phyloP scores from a whole-genome alignment of 1,284 basidiomycete species.

The Ustanciosporium gigantosporum region DNA sequence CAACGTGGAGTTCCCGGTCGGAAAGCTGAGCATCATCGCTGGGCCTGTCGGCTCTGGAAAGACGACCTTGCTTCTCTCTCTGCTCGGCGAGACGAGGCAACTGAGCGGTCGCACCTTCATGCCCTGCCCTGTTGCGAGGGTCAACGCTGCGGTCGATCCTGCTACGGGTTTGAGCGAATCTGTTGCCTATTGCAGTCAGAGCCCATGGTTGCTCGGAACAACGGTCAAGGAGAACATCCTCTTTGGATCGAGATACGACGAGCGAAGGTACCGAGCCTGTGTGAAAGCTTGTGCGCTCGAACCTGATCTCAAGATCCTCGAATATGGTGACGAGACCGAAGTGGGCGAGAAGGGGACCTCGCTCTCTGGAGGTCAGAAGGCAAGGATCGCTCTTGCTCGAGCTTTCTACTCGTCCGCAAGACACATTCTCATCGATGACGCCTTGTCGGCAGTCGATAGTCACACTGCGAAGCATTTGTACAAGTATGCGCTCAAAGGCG shows the following conservation, averaged over 20 bases:
- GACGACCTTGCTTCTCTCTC: conserved; percentile 65
- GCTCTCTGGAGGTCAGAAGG: conserved; percentile 89
- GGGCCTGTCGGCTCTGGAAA: conserved; percentile 68
- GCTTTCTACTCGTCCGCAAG: conserved; percentile 91
- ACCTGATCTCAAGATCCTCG: conserved; percentile 83
- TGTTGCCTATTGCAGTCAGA: conserved; percentile 91
- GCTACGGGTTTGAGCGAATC: conserved; percentile 71
- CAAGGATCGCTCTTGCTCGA: conserved; percentile 72
- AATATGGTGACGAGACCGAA: conserved; percentile 90
- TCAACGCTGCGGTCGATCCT: conserved; percentile 58
- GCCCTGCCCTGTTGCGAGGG: conserved; percentile 64
- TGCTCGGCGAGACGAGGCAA: conserved; percentile 67
- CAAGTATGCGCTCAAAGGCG: conserved; percentile 71
- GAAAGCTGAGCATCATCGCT: conserved; percentile 69
- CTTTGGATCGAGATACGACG: conserved; percentile 80
- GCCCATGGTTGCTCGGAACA: conserved; percentile 87
- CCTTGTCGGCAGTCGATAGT: conserved; percentile 85
- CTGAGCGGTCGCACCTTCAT: conserved; percentile 65
- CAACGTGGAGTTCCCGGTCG: conserved; percentile 68
- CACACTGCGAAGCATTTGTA: conserved; percentile 78
- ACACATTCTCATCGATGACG: conserved; percentile 84
- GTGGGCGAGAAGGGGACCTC: conserved; percentile 77
- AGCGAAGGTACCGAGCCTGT: conserved; percentile 76
- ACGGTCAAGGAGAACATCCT: conserved; percentile 92
- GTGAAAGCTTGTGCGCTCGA: conserved; percentile 79